Percentiles rank a stretch among this genome's conserved stretches.
Conservation (phyloP, 805 yeast species). For the Komagataella kurtzmanii region DNA sequence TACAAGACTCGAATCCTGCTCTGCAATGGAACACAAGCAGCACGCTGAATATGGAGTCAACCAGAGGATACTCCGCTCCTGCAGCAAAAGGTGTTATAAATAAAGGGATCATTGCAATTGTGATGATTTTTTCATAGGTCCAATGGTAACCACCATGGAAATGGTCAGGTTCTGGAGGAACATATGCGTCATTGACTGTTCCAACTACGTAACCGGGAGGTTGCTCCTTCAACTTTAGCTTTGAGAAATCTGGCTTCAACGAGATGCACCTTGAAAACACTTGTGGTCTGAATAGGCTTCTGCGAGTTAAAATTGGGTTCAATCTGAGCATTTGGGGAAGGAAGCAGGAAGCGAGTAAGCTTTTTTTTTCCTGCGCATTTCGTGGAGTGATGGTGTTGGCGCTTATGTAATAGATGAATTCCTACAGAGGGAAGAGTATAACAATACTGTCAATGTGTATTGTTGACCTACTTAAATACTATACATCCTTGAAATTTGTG, state of each 20-base stretch:
- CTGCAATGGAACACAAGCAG: conserved; percentile 65
- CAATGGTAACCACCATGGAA: conserved; percentile 64
- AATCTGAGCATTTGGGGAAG: neutral
- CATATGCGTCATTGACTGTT: conserved; percentile 58
- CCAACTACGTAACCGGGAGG: conserved; percentile 69
- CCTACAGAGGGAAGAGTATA: neutral
- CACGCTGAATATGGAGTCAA: conserved; percentile 61
- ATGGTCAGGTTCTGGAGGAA: conserved; percentile 40
- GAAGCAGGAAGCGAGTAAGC: neutral
- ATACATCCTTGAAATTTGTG: neutral
- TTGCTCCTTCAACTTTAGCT: conserved; percentile 18
- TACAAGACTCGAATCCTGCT: conserved; percentile 83
- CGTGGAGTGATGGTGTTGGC: neutral
- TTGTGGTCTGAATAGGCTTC: neutral
- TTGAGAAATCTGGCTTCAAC: conserved; percentile 1
- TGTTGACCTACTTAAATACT: neutral
- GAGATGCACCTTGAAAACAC: conserved; percentile 3
- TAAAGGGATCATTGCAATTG: conserved; percentile 52
- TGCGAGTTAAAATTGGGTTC: neutral
- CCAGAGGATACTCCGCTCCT: conserved; percentile 40
- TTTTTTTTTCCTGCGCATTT: neutral
- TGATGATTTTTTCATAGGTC: conserved; percentile 53
- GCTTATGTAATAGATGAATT: neutral
- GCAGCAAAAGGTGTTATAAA: conserved; percentile 46
- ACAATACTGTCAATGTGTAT: neutral